A percentile compares a stretch with the other conserved stretches of the same genome.
Conservation (phyloP, 108 stramenopile genomes). For the Pseudonitzschia delicatissima region DNA sequence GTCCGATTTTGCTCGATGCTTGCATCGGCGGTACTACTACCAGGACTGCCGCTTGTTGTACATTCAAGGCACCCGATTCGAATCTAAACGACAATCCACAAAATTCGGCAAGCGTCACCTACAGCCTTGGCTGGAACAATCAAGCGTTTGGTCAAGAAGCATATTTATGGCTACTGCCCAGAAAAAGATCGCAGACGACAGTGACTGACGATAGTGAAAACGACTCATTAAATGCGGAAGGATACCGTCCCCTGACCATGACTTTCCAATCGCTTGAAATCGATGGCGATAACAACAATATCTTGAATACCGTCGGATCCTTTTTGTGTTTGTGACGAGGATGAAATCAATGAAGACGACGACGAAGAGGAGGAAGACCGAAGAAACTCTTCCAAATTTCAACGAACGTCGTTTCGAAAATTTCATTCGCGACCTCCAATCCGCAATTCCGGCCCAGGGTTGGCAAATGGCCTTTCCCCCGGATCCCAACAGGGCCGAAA, state of each 20-base stretch:
- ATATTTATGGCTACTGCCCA: slow-evolving; percentile 15
- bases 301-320: slow-evolving; percentile 50
- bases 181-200: not conserved
- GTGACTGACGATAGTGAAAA: slow-evolving; percentile 14
- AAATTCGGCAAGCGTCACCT: slow-evolving; percentile 23
- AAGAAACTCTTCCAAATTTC: not conserved
- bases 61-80: slow-evolving; percentile 39
- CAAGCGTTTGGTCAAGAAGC: slow-evolving; percentile 38
- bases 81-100: slow-evolving; percentile 5
- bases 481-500: slow-evolving; percentile 45
- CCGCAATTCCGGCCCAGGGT: slow-evolving; percentile 44
- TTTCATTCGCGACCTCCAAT: slow-evolving; percentile 50
- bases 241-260: slow-evolving; percentile 52
- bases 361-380: slow-evolving; percentile 4
- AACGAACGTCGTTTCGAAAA: slow-evolving; percentile 10
- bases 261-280: slow-evolving; percentile 73
- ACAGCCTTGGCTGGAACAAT: slow-evolving; percentile 39
- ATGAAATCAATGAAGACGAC: slow-evolving; percentile 25
- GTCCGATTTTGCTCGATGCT: slow-evolving; percentile 68
- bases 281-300: slow-evolving; percentile 67
- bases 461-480: slow-evolving; percentile 50
- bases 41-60: slow-evolving; percentile 68
- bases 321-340: slow-evolving; percentile 17
- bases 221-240: slow-evolving; percentile 19
- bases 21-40: slow-evolving; percentile 62